Base-by-base conservation (phyloP, 805 yeast species). In the Candida dajiaensis region DNA sequence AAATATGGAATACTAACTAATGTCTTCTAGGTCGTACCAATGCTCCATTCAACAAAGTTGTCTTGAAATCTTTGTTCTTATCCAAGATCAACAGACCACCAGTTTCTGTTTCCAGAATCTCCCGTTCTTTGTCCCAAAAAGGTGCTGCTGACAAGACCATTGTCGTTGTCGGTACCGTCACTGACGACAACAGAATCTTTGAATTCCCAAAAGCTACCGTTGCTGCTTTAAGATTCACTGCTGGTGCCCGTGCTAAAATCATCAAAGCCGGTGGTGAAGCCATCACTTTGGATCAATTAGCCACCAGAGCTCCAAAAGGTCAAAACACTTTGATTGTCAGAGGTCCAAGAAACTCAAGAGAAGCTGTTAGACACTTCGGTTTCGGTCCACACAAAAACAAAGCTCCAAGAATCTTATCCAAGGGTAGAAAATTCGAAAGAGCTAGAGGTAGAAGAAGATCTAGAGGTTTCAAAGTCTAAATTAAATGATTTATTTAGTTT, bases 361-460 rank as follows among this genome's bases (percentile, higher is more conserved):
- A 94, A 81, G 97, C 98, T 68, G 98, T 89, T 68, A 89, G 97
- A 82, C 98, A 94, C 86, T 94, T 94, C 73, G 99, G 99, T 76
- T 72, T 92, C 76, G 99, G 99, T 80, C 99, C 99, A 71, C 99
- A 94, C 95, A 89, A 89, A 84, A 78, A 81, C 80, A 94, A 94
- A 89, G 98, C 98, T 70, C 99, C 99, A 78, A 89, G 95, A 81
- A 84, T 94, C 76, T 68, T 76, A 70, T 92, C 98, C 57, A 89
- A 80, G 75, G 99, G 99, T 76, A 94, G 98, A 85, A 94, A 94
- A 81, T 94, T 94, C 85, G 99, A 94, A 85, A 89, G 94, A 79
- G 99, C 97, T 69, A 94, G 99, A 88, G 99, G 99, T 85, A 95
- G 85, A 78, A 84, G 99, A 81, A 85, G 81, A 75, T 90, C 98